Evolutionary conservation across 2,329 filamentous ascomycete species (phyloP).

Genomic region (Triangularia setosa): DNA sequence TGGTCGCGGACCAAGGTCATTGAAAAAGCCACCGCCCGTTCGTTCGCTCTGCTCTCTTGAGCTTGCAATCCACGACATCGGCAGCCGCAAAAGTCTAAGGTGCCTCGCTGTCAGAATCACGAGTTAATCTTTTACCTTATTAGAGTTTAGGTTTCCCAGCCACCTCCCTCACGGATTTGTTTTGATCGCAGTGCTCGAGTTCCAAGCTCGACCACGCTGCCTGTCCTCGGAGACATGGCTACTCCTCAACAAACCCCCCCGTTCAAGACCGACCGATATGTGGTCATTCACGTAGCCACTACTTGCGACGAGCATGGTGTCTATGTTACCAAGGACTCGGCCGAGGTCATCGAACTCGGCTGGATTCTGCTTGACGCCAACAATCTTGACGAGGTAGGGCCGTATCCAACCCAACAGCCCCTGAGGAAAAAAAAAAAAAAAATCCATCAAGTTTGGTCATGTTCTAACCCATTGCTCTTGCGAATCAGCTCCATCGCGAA

Average conservation of each 20-base stretch:
- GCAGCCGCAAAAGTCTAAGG: background rate
- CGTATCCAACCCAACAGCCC: slow-evolving; percentile 12
- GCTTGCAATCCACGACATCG: background rate
- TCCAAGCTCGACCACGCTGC: background rate
- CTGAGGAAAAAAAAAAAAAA: slow-evolving; percentile 14
- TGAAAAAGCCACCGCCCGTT: background rate
- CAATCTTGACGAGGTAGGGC: slow-evolving; percentile 84
- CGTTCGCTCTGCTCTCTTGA: background rate
- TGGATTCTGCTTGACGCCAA: slow-evolving; percentile 96
- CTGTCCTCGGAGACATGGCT: slow-evolving; percentile 35
- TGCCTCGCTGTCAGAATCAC: background rate
- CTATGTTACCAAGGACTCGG: slow-evolving; percentile 98
- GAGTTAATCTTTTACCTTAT: slow-evolving; percentile 4
- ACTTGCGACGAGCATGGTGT: slow-evolving; percentile 99
- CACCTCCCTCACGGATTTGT: background rate
- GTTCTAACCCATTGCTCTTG: slow-evolving; percentile 20
- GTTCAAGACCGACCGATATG: slow-evolving; percentile 86
- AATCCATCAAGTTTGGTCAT: slow-evolving; percentile 3
- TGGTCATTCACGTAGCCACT: slow-evolving; percentile 96
- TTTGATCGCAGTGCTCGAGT: background rate
- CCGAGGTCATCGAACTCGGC: slow-evolving; percentile 97
- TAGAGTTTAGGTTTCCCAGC: slow-evolving; percentile 11
- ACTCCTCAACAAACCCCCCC: slow-evolving; percentile 48
- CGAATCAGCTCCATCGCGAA: slow-evolving; percentile 77
- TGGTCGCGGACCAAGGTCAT: background rate